phyloP scores from a whole-genome alignment of 345 rosid genomes.

The Brassica rapa region DNA sequence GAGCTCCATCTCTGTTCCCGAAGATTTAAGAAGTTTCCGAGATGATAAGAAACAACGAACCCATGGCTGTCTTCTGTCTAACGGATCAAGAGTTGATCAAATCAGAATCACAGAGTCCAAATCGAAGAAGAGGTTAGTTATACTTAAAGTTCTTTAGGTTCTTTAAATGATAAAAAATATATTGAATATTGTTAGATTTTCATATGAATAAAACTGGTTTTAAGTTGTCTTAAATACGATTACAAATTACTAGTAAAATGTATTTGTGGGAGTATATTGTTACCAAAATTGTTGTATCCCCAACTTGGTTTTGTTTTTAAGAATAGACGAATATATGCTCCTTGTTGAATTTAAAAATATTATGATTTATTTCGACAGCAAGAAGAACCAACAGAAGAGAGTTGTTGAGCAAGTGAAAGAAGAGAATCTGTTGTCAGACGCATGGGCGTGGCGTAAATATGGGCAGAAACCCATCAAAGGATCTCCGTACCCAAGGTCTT shows the following conservation, averaged over 20 bases:
- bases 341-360: not conserved
- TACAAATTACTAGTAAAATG: not conserved
- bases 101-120: slow-evolving; percentile 36
- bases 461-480: slow-evolving; percentile 90
- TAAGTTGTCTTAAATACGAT: not conserved
- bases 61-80: slow-evolving; percentile 31
- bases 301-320: not conserved
- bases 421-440: slow-evolving; percentile 55
- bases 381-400: slow-evolving; percentile 60
- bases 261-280: not conserved
- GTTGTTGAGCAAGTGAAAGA: slow-evolving; percentile 56
- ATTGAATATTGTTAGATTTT: not conserved
- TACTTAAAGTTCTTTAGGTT: slow-evolving; percentile 5
- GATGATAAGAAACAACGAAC: slow-evolving; percentile 31
- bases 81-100: slow-evolving; percentile 12
- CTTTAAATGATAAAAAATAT: not conserved
- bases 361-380: slow-evolving; percentile 28
- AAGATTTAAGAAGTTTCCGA: slow-evolving; percentile 37
- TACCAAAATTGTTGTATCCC: not conserved
- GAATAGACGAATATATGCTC: not conserved
- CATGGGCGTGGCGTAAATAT: slow-evolving; percentile 88
- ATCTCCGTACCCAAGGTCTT: slow-evolving; percentile 77
- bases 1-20: slow-evolving; percentile 43
- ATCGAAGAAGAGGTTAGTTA: slow-evolving; percentile 51
- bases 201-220: not conserved